Conservation (phyloP, 495 filamentous ascomycete species). For the Hyaloscypha variabilis region DNA sequence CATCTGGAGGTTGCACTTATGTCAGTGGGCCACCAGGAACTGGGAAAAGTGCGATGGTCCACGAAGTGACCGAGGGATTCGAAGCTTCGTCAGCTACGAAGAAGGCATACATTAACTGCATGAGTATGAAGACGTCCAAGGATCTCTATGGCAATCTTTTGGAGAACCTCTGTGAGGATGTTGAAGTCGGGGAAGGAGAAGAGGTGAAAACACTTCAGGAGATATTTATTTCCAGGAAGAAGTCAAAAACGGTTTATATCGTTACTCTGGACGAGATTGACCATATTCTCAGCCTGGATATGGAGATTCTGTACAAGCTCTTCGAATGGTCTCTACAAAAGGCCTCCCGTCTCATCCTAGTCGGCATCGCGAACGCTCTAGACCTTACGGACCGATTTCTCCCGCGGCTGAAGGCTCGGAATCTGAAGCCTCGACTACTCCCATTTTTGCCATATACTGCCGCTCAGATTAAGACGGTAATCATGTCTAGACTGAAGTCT, state of each 20-base stretch:
- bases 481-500: slow-evolving; percentile 78
- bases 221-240: slow-evolving; percentile 64
- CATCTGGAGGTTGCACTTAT: slow-evolving; percentile 84
- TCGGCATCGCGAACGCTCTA: slow-evolving; percentile 96
- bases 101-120: slow-evolving; percentile 88
- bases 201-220: slow-evolving; percentile 56
- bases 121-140: slow-evolving; percentile 83
- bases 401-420: slow-evolving; percentile 88
- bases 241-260: slow-evolving; percentile 59
- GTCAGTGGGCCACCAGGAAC: slow-evolving; percentile 95
- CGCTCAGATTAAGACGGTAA: slow-evolving; percentile 82
- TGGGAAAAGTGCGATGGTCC: slow-evolving; percentile 91
- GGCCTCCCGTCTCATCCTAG: slow-evolving; percentile 75
- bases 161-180: slow-evolving; percentile 41
- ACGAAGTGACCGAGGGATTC: slow-evolving; percentile 66
- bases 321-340: slow-evolving; percentile 91
- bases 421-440: slow-evolving; percentile 84
- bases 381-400: slow-evolving; percentile 95
- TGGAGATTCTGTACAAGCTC: slow-evolving; percentile 83
- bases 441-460: slow-evolving; percentile 94
- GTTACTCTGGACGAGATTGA: slow-evolving; percentile 95
- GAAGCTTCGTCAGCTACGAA: slow-evolving; percentile 52
- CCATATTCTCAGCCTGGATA: slow-evolving; percentile 82
- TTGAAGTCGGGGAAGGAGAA: slow-evolving; percentile 58
- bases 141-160: slow-evolving; percentile 80